These are phyloP conservation scores for Rhodomyrtus tomentosa DNA, from an alignment of 345 rosid genomes.

Conservation along the genomic window DNA sequence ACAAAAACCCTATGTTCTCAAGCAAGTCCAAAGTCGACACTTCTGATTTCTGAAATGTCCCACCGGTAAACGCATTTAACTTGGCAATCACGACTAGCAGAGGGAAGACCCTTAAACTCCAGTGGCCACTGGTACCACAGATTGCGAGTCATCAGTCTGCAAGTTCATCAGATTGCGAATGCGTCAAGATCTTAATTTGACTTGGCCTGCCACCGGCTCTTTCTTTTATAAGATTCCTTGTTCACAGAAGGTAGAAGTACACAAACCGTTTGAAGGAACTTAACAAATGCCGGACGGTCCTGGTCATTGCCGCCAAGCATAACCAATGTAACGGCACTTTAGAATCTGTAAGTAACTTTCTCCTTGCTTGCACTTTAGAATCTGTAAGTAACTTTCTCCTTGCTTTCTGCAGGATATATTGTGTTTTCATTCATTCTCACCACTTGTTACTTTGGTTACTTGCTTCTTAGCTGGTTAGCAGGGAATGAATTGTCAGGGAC, in stretches of 20 bases:
- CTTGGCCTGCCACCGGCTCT: neutral
- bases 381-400: conserved; percentile 35
- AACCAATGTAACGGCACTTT: conserved; percentile 46
- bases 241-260: neutral
- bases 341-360: conserved; percentile 43
- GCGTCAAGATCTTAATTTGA: neutral
- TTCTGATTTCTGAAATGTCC: conserved; percentile 62
- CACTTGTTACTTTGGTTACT: neutral
- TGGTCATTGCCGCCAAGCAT: conserved; percentile 45
- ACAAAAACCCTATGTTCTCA: conserved; percentile 48
- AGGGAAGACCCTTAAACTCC: conserved; percentile 39
- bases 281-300: conserved; percentile 41
- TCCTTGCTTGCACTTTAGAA: conserved; percentile 25
- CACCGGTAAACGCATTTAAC: conserved; percentile 42
- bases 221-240: neutral
- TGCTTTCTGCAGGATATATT: neutral
- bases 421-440: neutral
- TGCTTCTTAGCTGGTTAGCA: conserved; percentile 53
- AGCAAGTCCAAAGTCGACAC: conserved; percentile 28
- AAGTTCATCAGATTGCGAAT: conserved; percentile 21
- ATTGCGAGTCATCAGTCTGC: conserved; percentile 60
- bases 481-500: conserved; percentile 54
- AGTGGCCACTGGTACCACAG: conserved; percentile 44
- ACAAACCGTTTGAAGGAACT: conserved; percentile 34
- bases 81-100: conserved; percentile 41